Evolutionary conservation across 2,329 filamentous ascomycete genomes (phyloP).

Genomic region (Colletotrichum acutatum): DNA sequence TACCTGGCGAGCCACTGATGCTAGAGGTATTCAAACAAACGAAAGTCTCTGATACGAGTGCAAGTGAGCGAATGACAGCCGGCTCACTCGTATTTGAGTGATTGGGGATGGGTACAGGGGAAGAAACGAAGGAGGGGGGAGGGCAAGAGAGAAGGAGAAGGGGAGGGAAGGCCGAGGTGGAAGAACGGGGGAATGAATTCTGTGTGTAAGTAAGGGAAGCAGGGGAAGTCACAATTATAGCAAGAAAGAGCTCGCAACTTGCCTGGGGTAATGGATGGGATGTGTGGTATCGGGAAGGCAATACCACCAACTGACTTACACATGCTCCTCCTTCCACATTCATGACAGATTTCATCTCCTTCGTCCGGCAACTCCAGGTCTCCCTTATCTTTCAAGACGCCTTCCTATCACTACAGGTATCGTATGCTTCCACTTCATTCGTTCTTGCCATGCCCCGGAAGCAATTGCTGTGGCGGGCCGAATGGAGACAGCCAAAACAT

Average conservation of each 20-base stretch:
- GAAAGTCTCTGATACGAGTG: not conserved
- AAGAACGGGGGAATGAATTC: not conserved
- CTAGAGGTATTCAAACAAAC: not conserved
- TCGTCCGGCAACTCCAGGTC: not conserved
- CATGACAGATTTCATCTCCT: not conserved
- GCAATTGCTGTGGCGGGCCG: not conserved
- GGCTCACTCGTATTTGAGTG: not conserved
- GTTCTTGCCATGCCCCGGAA: not conserved
- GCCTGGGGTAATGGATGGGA: not conserved
- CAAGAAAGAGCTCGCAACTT: conserved; percentile 1
- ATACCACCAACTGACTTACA: not conserved
- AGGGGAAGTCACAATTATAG: conserved; percentile 20
- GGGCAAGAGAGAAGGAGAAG: not conserved
- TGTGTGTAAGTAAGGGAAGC: not conserved
- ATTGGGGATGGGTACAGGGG: not conserved
- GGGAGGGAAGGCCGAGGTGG: not conserved
- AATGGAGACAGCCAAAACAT: not conserved
- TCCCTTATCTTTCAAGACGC: not conserved
- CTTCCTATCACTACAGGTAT: not conserved
- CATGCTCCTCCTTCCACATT: not conserved
- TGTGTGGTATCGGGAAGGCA: not conserved
- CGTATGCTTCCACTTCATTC: not conserved
- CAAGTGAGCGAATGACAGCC: conserved; percentile 4
- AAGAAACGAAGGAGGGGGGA: not conserved
- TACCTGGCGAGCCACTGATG: not conserved